A percentile compares a stretch with the other conserved stretches of the same genome.
Conservation (phyloP, 192 early-diverging fungal species). For the Cetraspora pellucida region DNA sequence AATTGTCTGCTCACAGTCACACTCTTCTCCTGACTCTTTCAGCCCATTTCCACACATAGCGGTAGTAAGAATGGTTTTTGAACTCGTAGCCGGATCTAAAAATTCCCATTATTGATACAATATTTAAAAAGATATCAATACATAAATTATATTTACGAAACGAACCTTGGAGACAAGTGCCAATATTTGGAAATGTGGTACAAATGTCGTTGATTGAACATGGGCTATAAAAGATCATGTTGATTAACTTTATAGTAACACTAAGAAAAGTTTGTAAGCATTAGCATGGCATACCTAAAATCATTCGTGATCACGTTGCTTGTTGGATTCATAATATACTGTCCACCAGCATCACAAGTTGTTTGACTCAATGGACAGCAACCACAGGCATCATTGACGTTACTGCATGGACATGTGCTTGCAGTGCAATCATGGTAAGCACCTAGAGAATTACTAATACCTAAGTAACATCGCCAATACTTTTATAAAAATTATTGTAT, state of each 20-base stretch:
- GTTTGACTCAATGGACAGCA: conserved; percentile 75
- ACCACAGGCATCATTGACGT: conserved; percentile 34
- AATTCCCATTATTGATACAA: background rate
- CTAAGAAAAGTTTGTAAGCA: conserved; percentile 49
- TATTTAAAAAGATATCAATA: background rate
- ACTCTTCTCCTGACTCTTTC: conserved; percentile 85
- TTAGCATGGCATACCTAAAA: conserved; percentile 70
- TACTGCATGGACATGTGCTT: conserved; percentile 59
- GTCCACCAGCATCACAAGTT: conserved; percentile 64
- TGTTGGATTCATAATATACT: conserved; percentile 78
- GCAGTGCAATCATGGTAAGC: conserved; percentile 87
- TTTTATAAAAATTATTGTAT: background rate
- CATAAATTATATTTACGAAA: conserved; percentile 25
- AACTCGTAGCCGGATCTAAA: conserved; percentile 42
- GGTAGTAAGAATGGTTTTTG: conserved; percentile 44
- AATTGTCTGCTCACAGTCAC: conserved; percentile 73
- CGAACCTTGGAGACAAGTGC: conserved; percentile 41
- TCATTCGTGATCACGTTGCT: conserved; percentile 62
- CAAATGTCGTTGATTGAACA: conserved; percentile 45
- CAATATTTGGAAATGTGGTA: conserved; percentile 25
- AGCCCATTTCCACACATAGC: conserved; percentile 96
- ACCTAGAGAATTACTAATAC: conserved; percentile 50
- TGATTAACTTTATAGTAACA: conserved; percentile 23
- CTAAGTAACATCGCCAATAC: background rate
- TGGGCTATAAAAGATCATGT: conserved; percentile 22